A percentile compares a stretch with the other conserved stretches of the same genome.
Conservation (phyloP, 768 basidiomycete species). For the Serendipita vermifera region DNA sequence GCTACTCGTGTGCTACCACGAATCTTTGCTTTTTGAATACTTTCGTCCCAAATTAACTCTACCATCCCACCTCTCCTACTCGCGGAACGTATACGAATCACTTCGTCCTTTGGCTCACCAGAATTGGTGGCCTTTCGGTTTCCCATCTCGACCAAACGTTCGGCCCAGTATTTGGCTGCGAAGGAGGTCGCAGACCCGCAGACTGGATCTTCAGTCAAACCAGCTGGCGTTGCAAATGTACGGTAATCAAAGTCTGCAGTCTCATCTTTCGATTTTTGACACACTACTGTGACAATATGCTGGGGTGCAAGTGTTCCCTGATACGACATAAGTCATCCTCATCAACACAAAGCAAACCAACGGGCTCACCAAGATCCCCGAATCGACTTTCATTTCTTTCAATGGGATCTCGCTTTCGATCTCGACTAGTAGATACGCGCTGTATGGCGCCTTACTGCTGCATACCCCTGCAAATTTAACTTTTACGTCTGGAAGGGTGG, state of each 20-base stretch:
- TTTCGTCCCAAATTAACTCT: background rate
- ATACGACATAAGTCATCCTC: background rate
- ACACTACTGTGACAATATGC: slow-evolving; percentile 16
- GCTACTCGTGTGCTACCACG: background rate
- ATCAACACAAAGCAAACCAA: background rate
- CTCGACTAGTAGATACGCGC: slow-evolving; percentile 18
- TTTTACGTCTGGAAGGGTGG: slow-evolving; percentile 8
- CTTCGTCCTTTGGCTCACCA: background rate
- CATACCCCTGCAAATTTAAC: slow-evolving; percentile 15
- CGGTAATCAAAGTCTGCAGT: slow-evolving; percentile 19
- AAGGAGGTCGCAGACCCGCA: slow-evolving; percentile 23
- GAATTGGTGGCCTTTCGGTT: background rate
- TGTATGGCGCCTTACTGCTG: slow-evolving; percentile 10
- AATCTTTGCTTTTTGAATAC: background rate
- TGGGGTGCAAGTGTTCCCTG: slow-evolving; percentile 9
- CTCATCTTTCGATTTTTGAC: slow-evolving; percentile 10
- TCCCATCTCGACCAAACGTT: background rate
- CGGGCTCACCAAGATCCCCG: slow-evolving; percentile 16
- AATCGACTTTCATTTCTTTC: slow-evolving; percentile 13
- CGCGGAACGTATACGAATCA: slow-evolving; percentile 1
- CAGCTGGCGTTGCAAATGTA: slow-evolving; percentile 20
- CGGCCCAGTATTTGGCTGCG: slow-evolving; percentile 22
- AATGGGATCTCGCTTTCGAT: slow-evolving; percentile 18
- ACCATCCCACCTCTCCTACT: background rate
- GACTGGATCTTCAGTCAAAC: slow-evolving; percentile 23